A percentile compares a stretch with the other conserved stretches of the same genome.
These are phyloP conservation scores for Porogramme epimiltina DNA, from an alignment of 1,284 basidiomycete species.

Conservation along the genomic window DNA sequence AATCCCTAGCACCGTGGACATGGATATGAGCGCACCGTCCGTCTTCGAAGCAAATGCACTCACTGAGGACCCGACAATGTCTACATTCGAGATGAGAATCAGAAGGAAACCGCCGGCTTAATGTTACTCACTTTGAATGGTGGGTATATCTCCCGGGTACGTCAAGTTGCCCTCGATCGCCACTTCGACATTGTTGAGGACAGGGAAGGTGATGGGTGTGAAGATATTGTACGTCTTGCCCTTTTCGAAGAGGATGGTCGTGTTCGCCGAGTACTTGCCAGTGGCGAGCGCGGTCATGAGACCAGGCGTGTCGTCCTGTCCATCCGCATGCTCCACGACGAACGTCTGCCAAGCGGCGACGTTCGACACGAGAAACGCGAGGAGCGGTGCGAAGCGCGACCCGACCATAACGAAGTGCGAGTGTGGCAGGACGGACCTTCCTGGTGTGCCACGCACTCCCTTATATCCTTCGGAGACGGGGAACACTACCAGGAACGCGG, in stretches of 20 bases:
- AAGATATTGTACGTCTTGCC: constrained; percentile 62
- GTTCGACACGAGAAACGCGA: constrained; percentile 1
- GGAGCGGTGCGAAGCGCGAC: not conserved
- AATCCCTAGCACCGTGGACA: too few relatives aligned
- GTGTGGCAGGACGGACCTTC: too few relatives aligned
- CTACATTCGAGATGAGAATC: not conserved
- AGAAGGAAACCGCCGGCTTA: not conserved
- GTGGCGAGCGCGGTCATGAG: constrained; percentile 42
- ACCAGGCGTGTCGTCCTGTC: constrained; percentile 53
- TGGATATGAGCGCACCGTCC: too few relatives aligned
- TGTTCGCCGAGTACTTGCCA: constrained; percentile 43
- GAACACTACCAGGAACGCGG: too few relatives aligned
- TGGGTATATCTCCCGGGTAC: constrained; percentile 54
- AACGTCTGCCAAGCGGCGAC: constrained; percentile 48
- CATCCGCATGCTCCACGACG: constrained; percentile 48
- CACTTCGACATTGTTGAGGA: constrained; percentile 57
- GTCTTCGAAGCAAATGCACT: too few relatives aligned
- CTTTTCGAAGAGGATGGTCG: constrained; percentile 57
- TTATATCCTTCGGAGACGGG: not conserved
- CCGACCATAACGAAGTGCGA: not conserved
- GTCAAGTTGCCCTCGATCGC: constrained; percentile 60
- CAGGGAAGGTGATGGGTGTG: constrained; percentile 57
- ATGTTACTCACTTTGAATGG: constrained; percentile 47
- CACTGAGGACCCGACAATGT: constrained; percentile 38
- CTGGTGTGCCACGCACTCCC: not conserved